Base-by-base conservation (phyloP, 2,329 filamentous ascomycete species). In the Epichloe hybrida region DNA sequence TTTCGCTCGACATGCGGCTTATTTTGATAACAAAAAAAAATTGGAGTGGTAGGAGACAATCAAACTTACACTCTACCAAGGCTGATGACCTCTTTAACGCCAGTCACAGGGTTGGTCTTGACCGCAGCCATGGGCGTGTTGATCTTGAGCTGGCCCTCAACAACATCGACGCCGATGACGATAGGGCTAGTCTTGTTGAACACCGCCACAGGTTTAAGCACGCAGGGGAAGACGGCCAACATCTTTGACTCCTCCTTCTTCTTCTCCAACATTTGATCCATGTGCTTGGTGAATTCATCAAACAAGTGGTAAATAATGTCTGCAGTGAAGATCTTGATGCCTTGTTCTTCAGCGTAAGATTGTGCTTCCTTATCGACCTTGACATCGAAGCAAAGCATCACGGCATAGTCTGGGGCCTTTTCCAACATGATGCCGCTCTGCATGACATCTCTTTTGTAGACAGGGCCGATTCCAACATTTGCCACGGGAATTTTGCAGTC, bases 301-400 rank as follows among this genome's bases (percentile, higher is more conserved):
- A 98, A 98, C 52, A 98, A 75, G 68, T 98, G 93, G 70, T 98
- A 98, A 64, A 98, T 98, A 61, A 98, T 98, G 68, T 98, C 91
- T 3, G 94, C 93, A 3, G 88, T 95, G 74, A 98, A 98, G 61
- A 98, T 87, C 75, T 95, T 97, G 72, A 98, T 87, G 48, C 89
- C 89, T 55, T 95, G 83, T 52, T 97, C 89, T 17, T 96, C 88
- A 11, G 93, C 93, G 61, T 97, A 95, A 9, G 80, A 77, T 57
- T 85, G 82, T 0, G 93, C 93, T 65, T 98, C 93, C 69, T 95
- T 97, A 72, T 98, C 93, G 15, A 98, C 88, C 74, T 96, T 97
- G 71, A 98, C 93, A 67, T 98, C 94, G 77, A 98, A 98, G 68
- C 93, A 97, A 48, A 98, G 82, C 93, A 98, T 98, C 65, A 97